Evolutionary conservation across 495 filamentous ascomycete species (phyloP), one percentile per base, ranked within the genome.

Genomic region (Wilcoxina mikolae): DNA sequence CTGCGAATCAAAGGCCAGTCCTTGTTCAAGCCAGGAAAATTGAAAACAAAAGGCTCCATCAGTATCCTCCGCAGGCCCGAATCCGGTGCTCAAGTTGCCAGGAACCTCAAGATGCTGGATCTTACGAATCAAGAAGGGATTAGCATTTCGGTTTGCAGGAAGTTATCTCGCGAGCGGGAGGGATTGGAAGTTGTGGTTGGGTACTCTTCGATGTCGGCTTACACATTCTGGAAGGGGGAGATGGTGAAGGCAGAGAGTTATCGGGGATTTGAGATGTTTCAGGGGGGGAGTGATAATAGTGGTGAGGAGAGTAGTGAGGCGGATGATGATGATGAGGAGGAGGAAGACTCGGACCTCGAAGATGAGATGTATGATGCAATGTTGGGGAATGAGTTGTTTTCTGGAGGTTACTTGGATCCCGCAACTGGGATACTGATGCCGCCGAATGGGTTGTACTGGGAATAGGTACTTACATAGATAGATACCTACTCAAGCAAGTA

Each of bases 311-410:
- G 20, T 7, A 20, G 41, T 20, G 18, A 10, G 9, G 20, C 11
- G 11, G 41, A 44, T 5, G 41, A 44, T 5, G 41, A 44, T 9
- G 41, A 22, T 5, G 41, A 20, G 20, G 41, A 44, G 41, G 41
- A 44, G 41, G 41, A 44, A 44, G 7, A 44, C 41, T 44, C 41
- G 41, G 41, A 44, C 18, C 41, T 17, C 5, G 41, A 44, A 17
- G 41, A 44, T 44, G 41, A 44, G 41, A 44, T 17, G 41, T 44
- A 44, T 44, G 41, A 44, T 44, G 41, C 41, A 44, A 9, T 44
- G 41, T 10, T 44, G 41, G 5, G 9, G 11, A 22, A 20, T 44
- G 11, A 7, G 7, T 44, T 12, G 41, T 44, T 22, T 35, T 5
- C 11, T 7, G 41, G 41, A 17, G 41, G 41, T 5, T 20, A 44